Evolutionary conservation across 768 basidiomycete genomes (phyloP).

Genomic region (Strobilomyces echinocephalus): DNA sequence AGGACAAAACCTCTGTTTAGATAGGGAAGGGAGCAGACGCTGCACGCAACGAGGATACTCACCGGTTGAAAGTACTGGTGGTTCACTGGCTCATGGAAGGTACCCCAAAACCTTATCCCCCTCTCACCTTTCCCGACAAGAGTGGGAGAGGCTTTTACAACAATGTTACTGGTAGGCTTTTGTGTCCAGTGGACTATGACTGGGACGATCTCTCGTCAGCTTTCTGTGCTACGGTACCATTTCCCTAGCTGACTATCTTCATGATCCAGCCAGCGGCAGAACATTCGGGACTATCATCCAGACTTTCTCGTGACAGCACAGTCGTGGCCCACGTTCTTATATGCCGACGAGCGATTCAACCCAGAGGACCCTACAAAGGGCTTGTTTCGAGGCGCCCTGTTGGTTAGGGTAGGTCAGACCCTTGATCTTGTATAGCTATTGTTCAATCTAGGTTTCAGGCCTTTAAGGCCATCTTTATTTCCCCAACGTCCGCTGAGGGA

Average conservation of each 20-base stretch:
- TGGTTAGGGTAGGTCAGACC: too few relatives aligned
- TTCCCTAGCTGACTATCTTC: background rate
- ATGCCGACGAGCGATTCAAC: background rate
- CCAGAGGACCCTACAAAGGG: too few relatives aligned
- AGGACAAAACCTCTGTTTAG: too few relatives aligned
- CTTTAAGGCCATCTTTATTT: too few relatives aligned
- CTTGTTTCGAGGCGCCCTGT: too few relatives aligned
- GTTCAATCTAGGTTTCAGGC: too few relatives aligned
- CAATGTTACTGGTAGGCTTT: background rate
- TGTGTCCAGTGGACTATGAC: background rate
- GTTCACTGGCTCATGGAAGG: slow-evolving; percentile 1
- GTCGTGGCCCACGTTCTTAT: background rate
- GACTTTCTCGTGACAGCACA: background rate
- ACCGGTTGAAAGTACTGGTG: background rate
- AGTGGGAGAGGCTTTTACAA: background rate
- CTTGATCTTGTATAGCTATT: too few relatives aligned
- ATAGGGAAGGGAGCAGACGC: background rate
- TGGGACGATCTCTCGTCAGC: background rate
- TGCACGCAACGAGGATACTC: background rate
- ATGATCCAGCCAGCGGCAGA: background rate
- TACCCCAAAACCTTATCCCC: background rate
- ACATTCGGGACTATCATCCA: background rate
- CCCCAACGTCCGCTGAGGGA: too few relatives aligned
- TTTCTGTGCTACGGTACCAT: background rate
- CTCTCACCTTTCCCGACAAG: background rate